Evolutionary conservation across 1,284 basidiomycete genomes (phyloP), one percentile per base, ranked within the genome.

Genomic region (Ceratobasidium sp.): DNA sequence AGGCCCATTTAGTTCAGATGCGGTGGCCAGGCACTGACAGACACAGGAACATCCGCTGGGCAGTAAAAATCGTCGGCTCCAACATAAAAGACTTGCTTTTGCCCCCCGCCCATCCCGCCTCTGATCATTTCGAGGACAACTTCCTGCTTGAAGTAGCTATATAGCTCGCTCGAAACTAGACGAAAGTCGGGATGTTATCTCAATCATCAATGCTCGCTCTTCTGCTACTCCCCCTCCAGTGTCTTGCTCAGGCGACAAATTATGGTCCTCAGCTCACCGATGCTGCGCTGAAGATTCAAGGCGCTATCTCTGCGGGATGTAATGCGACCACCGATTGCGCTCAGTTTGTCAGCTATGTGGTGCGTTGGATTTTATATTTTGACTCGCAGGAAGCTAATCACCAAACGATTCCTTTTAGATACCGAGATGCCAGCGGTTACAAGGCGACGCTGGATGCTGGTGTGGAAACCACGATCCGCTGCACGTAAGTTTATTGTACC

Each of bases 361-460:
- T 69, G 46, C 13, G 64, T 69, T 32, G 23, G 41, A 26, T n/a
- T 30, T 21, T 35, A 2, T 16, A 11, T 11, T 18, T 50, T 32
- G n/a, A 16, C 41, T 21, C 35, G 8, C 16, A 26, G 14, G n/a
- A 14, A 54, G 14, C 32, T 30, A 30, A 46, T 43, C 4, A 23
- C 18, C 23, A 43, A 44, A 13, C 35, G 6, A 44, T 14, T 44
- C 38, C n/a, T 14, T 46, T 26, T 35, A 69, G 64, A 35, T 69
- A n/a, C 64, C 64, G 1, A 35, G 64, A 69, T 69, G 64, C 52
- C 52, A 69, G n/a, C 38, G 26, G n/a, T 28, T 69, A 16, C 50
- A 46, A 41, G 64, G 64, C 5, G 64, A 69, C 32, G 21, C 64
- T 57, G 64, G 64, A 41, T 69, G 64, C 26, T 69, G 64, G 64